phyloP scores from a whole-genome alignment of 2,329 filamentous ascomycete species.

The Aschersonia sp. region DNA sequence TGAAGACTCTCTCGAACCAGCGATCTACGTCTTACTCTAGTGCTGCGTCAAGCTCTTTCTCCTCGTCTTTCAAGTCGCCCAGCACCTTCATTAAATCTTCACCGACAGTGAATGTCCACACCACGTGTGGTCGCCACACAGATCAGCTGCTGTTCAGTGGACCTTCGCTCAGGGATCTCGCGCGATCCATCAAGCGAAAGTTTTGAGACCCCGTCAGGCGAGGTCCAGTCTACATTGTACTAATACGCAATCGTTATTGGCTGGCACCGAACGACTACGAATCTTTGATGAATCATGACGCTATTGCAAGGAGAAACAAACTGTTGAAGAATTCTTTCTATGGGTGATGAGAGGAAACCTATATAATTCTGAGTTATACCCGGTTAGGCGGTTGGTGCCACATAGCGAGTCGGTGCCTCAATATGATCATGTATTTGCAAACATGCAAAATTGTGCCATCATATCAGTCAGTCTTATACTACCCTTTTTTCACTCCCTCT shows the following conservation, averaged over 20 bases:
- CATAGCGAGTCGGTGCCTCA: no score
- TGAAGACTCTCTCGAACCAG: constrained; percentile 1
- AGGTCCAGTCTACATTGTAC: neutral
- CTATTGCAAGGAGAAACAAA: neutral
- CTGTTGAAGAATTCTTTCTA: neutral
- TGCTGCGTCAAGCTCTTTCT: constrained; percentile 11
- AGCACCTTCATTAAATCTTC: constrained; percentile 19
- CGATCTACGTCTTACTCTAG: constrained; percentile 16
- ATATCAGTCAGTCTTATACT: neutral
- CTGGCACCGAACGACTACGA: constrained; percentile 11
- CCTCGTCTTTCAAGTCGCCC: constrained; percentile 15
- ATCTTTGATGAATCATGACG: neutral
- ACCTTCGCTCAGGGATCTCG: constrained; percentile 27
- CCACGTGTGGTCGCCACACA: constrained; percentile 39
- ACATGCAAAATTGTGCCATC: neutral
- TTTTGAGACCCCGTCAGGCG: neutral
- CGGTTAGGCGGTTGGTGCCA: no score
- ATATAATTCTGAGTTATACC: no score
- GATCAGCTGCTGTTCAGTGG: constrained; percentile 38
- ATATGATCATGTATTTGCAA: neutral
- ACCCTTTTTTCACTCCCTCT: neutral
- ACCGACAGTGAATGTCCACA: constrained; percentile 35
- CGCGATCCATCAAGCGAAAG: constrained; percentile 24
- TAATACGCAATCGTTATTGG: constrained; percentile 10
- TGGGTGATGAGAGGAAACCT: no score